Evolutionary conservation across 805 yeast species (phyloP).

Genomic region (Candida khao-thaluensis): DNA sequence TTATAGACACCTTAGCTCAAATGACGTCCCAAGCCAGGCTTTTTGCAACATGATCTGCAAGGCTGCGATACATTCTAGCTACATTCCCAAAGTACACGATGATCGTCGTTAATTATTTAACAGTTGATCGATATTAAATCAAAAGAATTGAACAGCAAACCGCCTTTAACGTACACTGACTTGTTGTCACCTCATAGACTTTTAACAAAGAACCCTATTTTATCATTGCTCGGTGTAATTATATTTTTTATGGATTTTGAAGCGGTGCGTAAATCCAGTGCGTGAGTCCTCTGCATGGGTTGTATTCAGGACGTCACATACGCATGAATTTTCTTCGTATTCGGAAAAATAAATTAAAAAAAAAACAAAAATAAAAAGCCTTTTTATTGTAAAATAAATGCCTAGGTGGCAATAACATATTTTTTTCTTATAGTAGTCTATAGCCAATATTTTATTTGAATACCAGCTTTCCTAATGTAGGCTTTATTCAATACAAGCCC

Average conservation of each 20-base stretch:
- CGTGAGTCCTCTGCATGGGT: background rate
- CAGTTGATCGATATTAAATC: too few species aligned
- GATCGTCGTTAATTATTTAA: too few species aligned
- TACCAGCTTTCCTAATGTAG: too few species aligned
- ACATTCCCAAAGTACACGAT: background rate
- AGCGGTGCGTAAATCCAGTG: background rate
- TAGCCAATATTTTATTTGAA: too few species aligned
- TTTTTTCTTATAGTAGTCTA: background rate
- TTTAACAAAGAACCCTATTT: too few species aligned
- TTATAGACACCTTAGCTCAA: too few species aligned
- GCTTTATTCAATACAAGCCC: too few species aligned
- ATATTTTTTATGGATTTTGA: conserved; percentile 6
- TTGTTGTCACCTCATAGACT: too few species aligned
- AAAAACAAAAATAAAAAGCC: background rate
- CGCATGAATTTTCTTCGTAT: conserved; percentile 4
- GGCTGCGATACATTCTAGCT: background rate
- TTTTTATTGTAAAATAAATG: background rate
- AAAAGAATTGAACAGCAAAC: too few species aligned
- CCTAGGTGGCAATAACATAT: background rate
- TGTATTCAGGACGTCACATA: conserved; percentile 5
- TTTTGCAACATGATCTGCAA: conserved; percentile 3
- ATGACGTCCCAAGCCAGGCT: too few species aligned
- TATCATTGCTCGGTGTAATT: background rate
- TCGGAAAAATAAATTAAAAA: conserved; percentile 4
- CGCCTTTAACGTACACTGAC: too few species aligned